These are phyloP conservation scores for Mycena latifolia DNA, from an alignment of 768 basidiomycete genomes.

Conservation along the genomic window DNA sequence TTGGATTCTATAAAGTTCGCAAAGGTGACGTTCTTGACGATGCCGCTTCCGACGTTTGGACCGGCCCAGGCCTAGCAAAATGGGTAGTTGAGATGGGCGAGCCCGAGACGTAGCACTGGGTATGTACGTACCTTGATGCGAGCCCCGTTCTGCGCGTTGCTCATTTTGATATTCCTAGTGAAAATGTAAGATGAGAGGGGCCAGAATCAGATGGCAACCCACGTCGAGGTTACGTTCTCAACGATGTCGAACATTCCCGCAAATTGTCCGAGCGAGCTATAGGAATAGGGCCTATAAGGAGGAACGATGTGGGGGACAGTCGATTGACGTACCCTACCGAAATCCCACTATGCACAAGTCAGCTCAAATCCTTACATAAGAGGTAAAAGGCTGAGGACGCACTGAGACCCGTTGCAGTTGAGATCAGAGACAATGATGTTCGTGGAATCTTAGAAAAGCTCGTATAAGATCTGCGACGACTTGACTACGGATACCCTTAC, in stretches of 20 bases:
- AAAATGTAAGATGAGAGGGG: not conserved
- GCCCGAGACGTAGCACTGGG: constrained; percentile 42
- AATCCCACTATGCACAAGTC: constrained; percentile 50
- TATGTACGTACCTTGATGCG: constrained; percentile 78
- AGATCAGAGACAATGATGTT: constrained; percentile 69
- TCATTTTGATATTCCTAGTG: constrained; percentile 67
- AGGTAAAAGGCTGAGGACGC: constrained; percentile 31
- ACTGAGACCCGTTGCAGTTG: constrained; percentile 70
- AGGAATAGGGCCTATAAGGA: not conserved
- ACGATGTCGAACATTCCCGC: constrained; percentile 68
- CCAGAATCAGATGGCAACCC: constrained; percentile 32
- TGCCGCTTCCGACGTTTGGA: constrained; percentile 66
- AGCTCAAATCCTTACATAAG: not conserved
- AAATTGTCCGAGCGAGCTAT: constrained; percentile 69
- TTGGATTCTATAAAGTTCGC: constrained; percentile 62
- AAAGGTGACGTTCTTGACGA: constrained; percentile 70
- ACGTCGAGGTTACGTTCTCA: constrained; percentile 68
- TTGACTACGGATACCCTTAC: constrained; percentile 1
- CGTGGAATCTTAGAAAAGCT: constrained; percentile 54
- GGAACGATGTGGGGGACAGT: not conserved
- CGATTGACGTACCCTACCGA: constrained; percentile 41
- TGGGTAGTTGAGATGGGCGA: not conserved
- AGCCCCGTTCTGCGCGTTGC: constrained; percentile 74
- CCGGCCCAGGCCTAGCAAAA: constrained; percentile 54
- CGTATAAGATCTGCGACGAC: not conserved